These are phyloP conservation scores for Trichocomaceae sp. DNA, from an alignment of 2,329 filamentous ascomycete species.

Conservation along the genomic window DNA sequence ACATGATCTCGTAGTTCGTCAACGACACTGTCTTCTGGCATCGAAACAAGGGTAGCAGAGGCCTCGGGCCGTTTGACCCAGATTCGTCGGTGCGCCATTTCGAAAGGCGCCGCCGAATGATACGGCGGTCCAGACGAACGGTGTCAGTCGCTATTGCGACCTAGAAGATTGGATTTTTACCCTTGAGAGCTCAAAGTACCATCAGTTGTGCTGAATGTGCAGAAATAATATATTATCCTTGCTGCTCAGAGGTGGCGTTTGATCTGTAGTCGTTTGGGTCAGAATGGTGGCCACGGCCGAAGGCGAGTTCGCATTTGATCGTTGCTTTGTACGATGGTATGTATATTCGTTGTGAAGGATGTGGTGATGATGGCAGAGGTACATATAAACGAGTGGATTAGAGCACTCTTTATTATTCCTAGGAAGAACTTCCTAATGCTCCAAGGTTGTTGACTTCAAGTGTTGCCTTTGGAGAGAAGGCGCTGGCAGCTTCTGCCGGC, in stretches of 20 bases:
- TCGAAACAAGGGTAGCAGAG: slow-evolving; percentile 79
- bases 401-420: not conserved
- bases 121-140: slow-evolving; percentile 14
- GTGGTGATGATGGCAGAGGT: slow-evolving; percentile 7
- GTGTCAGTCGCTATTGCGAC: slow-evolving; percentile 19
- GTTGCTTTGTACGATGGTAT: not conserved
- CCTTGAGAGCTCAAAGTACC: slow-evolving; percentile 29
- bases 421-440: not conserved
- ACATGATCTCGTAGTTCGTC: slow-evolving; percentile 93
- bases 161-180: slow-evolving; percentile 15
- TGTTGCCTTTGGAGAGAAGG: no score
- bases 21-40: slow-evolving; percentile 81
- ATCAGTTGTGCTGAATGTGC: slow-evolving; percentile 27
- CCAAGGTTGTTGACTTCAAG: not conserved
- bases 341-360: not conserved
- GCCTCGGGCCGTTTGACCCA: slow-evolving; percentile 87
- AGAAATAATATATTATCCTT: no score
- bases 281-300: not conserved
- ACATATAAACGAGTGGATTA: slow-evolving; percentile 4
- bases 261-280: slow-evolving; percentile 1
- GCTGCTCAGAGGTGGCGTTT: not conserved
- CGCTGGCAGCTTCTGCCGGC: no score
- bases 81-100: slow-evolving; percentile 60
- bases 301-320: not conserved
- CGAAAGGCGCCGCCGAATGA: slow-evolving; percentile 17